These are phyloP conservation scores for Pogostemon cablin DNA, from an alignment of 257 asterid genomes.

Conservation along the genomic window DNA sequence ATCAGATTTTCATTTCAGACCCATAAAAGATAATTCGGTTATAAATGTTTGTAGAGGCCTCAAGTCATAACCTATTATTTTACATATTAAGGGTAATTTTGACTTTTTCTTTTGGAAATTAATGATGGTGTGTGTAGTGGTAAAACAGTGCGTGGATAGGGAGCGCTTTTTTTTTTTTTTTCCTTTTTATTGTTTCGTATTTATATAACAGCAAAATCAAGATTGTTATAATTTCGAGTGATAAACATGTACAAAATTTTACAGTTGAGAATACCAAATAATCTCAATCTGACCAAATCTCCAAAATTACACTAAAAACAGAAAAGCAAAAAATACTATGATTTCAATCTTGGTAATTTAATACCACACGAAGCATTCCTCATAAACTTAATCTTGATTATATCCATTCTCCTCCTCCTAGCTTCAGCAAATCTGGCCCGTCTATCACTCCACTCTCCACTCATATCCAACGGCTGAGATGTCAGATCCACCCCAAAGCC, in stretches of 20 bases:
- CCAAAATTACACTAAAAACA: neutral
- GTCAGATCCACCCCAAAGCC: constrained; percentile 28
- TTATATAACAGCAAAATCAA: no score
- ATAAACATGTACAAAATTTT: neutral
- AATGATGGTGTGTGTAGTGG: no score
- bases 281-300: neutral
- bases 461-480: constrained; percentile 40
- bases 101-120: no score
- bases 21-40: no score
- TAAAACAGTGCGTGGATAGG: no score
- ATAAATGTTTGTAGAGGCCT: no score
- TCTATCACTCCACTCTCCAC: constrained; percentile 22
- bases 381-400: constrained; percentile 42
- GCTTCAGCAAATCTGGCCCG: constrained; percentile 61
- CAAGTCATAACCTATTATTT: no score
- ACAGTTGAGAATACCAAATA: neutral
- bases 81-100: no score
- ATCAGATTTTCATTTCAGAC: no score
- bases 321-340: neutral
- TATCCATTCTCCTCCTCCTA: constrained; percentile 55
- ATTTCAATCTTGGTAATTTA: constrained; percentile 29
- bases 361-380: constrained; percentile 30
- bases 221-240: no score
- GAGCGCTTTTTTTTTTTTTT: no score
- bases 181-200: no score